Percentiles rank a stretch among this genome's conserved stretches.
phyloP scores from a whole-genome alignment of 495 filamentous ascomycete genomes.

The Collariella sp. region DNA sequence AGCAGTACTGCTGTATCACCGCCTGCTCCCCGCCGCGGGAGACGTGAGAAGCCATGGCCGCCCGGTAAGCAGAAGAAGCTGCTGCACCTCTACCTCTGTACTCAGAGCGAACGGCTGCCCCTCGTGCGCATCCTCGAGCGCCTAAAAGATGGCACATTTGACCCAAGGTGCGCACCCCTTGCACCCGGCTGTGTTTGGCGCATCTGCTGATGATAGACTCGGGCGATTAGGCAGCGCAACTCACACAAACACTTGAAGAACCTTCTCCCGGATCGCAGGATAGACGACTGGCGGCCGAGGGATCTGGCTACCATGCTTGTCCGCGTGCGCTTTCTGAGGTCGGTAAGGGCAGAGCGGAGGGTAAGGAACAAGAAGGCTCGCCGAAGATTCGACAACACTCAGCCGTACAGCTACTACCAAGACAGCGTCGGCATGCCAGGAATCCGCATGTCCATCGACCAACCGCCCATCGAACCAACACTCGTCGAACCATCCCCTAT shows the following conservation, averaged over 20 bases:
- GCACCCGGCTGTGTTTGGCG: background rate
- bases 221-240: conserved; percentile 24
- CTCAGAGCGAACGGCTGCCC: conserved; percentile 28
- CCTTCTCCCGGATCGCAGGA: conserved; percentile 28
- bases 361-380: conserved; percentile 16
- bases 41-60: conserved; percentile 31
- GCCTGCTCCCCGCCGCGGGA: conserved; percentile 23
- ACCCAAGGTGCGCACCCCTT: conserved; percentile 24
- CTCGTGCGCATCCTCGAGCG: conserved; percentile 27
- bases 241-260: conserved; percentile 29
- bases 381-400: conserved; percentile 9
- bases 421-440: background rate
- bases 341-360: conserved; percentile 22
- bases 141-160: conserved; percentile 27
- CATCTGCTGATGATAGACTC: background rate
- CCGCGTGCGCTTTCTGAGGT: conserved; percentile 26
- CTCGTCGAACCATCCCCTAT: background rate
- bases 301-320: conserved; percentile 25
- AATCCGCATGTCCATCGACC: background rate
- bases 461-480: background rate
- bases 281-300: conserved; percentile 29
- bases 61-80: conserved; percentile 27
- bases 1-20: conserved; percentile 15
- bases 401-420: background rate
- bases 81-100: conserved; percentile 29